phyloP scores from a whole-genome alignment of 257 asterid species.

The Solanum lignicaule region DNA sequence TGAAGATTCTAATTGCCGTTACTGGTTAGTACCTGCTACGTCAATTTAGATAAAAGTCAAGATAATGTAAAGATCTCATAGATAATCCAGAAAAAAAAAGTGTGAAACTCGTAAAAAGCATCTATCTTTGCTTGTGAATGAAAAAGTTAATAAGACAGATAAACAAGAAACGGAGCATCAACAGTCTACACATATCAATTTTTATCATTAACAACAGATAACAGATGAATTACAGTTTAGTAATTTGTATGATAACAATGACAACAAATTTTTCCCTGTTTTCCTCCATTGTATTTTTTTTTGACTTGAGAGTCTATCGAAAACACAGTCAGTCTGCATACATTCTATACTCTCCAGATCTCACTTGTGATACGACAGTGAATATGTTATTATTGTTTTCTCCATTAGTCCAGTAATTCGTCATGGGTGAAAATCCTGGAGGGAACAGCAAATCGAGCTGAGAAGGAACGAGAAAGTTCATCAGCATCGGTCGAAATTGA shows the following conservation, averaged over 20 bases:
- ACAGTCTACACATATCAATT: background rate
- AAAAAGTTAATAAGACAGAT: background rate
- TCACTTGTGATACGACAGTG: too few relatives aligned
- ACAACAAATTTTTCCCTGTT: background rate
- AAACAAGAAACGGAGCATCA: background rate
- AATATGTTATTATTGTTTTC: background rate
- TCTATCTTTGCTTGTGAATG: background rate
- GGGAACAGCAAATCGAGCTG: conserved; percentile 72
- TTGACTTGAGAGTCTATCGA: too few relatives aligned
- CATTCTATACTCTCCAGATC: background rate
- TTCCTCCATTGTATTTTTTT: background rate
- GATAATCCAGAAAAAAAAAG: too few relatives aligned
- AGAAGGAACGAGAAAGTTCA: conserved; percentile 60
- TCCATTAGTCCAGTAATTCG: conserved; percentile 18
- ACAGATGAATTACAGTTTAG: background rate
- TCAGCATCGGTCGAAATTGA: conserved; percentile 27
- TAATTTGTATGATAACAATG: background rate
- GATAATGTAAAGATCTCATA: background rate
- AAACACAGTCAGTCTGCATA: too few relatives aligned
- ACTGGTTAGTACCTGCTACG: background rate
- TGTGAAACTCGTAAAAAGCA: background rate
- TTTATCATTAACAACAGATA: background rate
- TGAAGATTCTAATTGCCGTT: background rate
- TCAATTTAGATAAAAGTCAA: background rate
- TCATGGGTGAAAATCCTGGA: conserved; percentile 41